Conservation (phyloP, 1,284 basidiomycete species). For the Caloboletus firmus region DNA sequence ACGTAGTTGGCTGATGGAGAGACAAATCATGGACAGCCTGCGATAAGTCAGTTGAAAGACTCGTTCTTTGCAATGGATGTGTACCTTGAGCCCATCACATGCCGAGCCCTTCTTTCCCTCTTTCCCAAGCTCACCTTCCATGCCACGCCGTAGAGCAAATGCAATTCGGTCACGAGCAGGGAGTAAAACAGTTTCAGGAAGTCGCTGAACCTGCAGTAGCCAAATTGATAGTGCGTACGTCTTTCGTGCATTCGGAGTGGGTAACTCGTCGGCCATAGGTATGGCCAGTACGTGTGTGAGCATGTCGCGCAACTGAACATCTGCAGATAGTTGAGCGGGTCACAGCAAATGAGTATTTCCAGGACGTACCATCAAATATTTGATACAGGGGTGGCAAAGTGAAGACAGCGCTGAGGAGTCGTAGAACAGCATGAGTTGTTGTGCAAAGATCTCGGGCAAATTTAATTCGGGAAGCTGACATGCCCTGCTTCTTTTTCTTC, state of each 20-base stretch:
- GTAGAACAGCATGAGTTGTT: conserved; percentile 64
- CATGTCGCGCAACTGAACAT: conserved; percentile 55
- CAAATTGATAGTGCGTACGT: conserved; percentile 74
- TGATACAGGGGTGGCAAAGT: conserved; percentile 55
- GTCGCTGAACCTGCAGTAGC: conserved; percentile 65
- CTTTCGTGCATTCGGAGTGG: conserved; percentile 79
- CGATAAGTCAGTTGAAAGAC: conserved; percentile 8
- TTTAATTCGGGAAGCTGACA: conserved; percentile 74
- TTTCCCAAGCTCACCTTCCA: conserved; percentile 79
- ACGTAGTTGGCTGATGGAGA: conserved; percentile 57
- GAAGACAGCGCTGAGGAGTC: conserved; percentile 59
- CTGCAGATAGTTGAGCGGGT: conserved; percentile 38
- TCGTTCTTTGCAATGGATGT: conserved; percentile 11
- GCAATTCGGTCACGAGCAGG: conserved; percentile 64
- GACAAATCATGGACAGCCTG: conserved; percentile 74
- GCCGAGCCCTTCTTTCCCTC: conserved; percentile 81
- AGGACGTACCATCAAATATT: conserved; percentile 59
- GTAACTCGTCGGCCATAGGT: conserved; percentile 61
- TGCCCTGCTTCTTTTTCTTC: conserved; percentile 65
- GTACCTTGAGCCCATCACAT: conserved; percentile 70
- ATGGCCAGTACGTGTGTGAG: conserved; percentile 66
- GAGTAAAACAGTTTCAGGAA: conserved; percentile 57
- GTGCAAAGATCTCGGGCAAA: conserved; percentile 74
- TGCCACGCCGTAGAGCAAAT: conserved; percentile 67
- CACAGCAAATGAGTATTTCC: neutral